phyloP scores from a whole-genome alignment of 441 rosid genomes.

The Croton laevigatus region DNA sequence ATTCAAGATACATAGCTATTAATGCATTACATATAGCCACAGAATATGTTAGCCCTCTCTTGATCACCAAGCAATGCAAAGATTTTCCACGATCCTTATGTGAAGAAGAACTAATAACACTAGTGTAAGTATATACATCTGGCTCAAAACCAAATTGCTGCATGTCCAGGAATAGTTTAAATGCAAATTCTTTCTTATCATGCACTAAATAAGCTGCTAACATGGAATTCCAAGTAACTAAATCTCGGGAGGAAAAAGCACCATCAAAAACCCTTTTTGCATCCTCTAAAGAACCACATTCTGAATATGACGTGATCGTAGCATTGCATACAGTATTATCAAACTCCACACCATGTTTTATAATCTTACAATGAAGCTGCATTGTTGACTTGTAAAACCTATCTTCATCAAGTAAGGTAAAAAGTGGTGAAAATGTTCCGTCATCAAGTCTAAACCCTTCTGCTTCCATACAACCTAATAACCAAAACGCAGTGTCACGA shows the following conservation, averaged over 20 bases:
- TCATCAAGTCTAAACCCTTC: conserved; percentile 48
- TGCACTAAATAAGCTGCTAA: conserved; percentile 54
- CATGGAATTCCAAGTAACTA: conserved; percentile 77
- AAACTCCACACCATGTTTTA: conserved; percentile 46
- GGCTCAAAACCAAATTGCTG: conserved; percentile 40
- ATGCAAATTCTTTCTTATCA: conserved; percentile 42
- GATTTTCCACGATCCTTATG: conserved; percentile 39
- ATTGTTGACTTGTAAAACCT: conserved; percentile 30
- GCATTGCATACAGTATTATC: conserved; percentile 59
- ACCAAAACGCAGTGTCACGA: conserved; percentile 44
- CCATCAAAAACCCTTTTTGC: conserved; percentile 56
- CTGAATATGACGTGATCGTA: conserved; percentile 52
- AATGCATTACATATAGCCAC: conserved; percentile 59
- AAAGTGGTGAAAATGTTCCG: conserved; percentile 72
- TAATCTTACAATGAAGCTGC: conserved; percentile 60
- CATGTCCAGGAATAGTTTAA: conserved; percentile 50
- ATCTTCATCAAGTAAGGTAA: conserved; percentile 56
- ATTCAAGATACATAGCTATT: conserved; percentile 58
- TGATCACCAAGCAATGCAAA: conserved; percentile 57
- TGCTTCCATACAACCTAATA: conserved; percentile 58
- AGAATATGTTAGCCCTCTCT: conserved; percentile 52
- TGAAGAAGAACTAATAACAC: conserved; percentile 55
- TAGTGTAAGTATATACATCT: conserved; percentile 65
- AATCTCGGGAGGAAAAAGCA: conserved; percentile 39
- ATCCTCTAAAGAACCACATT: conserved; percentile 57